Evolutionary conservation across 1,284 basidiomycete genomes (phyloP).

Genomic region (Inonotus hispidus): DNA sequence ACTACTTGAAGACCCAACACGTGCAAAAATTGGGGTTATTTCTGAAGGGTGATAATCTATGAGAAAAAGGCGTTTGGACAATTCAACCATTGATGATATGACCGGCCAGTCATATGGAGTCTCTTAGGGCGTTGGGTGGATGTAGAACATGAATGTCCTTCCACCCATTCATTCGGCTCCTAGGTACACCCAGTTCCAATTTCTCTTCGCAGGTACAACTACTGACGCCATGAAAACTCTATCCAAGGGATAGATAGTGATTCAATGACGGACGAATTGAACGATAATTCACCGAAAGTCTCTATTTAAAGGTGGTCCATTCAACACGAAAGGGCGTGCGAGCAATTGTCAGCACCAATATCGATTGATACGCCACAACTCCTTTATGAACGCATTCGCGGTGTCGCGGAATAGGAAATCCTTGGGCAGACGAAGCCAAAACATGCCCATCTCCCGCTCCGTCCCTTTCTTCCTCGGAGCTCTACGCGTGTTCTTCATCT

Average conservation of each 20-base stretch:
- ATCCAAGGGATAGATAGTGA: neutral
- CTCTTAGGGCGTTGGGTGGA: neutral
- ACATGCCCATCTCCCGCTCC: neutral
- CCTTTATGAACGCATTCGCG: neutral
- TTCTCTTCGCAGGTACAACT: neutral
- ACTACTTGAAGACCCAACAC: neutral
- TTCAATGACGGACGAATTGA: neutral
- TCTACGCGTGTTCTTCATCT: neutral
- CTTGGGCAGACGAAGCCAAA: constrained; percentile 2
- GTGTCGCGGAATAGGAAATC: neutral
- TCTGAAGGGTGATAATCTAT: neutral
- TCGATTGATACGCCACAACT: neutral
- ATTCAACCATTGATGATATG: neutral
- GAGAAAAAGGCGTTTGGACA: neutral
- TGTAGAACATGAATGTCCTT: neutral
- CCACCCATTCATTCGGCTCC: neutral
- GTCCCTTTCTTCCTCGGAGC: neutral
- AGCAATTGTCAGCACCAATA: neutral
- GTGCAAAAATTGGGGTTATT: neutral
- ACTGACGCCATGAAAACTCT: neutral
- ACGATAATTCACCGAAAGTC: neutral
- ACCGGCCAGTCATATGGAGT: neutral
- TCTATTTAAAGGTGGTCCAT: neutral
- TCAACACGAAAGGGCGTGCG: neutral
- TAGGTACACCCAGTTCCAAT: neutral